Percentiles rank a stretch among this genome's conserved stretches.
Conservation (phyloP, 345 rosid genomes). For the Heritiera littoralis region DNA sequence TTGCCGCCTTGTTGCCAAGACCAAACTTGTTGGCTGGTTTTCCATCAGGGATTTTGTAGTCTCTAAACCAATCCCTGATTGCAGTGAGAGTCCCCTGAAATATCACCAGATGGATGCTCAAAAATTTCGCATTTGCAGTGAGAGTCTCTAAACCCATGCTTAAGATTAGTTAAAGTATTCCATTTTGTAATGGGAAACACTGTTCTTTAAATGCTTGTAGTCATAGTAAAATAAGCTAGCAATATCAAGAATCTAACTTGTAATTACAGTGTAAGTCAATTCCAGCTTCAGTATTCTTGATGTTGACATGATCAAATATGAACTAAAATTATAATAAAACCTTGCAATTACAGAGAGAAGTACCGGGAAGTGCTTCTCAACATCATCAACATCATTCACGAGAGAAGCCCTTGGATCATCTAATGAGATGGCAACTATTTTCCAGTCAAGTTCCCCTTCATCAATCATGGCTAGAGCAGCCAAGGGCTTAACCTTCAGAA, state of each 20-base stretch:
- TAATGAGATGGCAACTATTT: constrained; percentile 85
- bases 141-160: background rate
- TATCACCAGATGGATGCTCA: background rate
- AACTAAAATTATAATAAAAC: background rate
- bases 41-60: constrained; percentile 96
- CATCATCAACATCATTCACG: constrained; percentile 84
- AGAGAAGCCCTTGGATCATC: constrained; percentile 96
- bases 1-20: constrained; percentile 87
- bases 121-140: background rate
- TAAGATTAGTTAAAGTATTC: background rate
- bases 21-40: constrained; percentile 98
- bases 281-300: background rate
- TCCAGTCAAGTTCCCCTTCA: constrained; percentile 99
- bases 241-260: background rate
- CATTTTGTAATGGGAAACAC: background rate
- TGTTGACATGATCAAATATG: background rate
- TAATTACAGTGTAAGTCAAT: background rate
- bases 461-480: constrained; percentile 96
- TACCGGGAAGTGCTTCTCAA: constrained; percentile 93
- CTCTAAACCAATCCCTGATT: constrained; percentile 94
- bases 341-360: constrained; percentile 15
- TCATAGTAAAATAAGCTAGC: background rate
- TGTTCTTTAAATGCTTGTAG: background rate
- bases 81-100: constrained; percentile 86
- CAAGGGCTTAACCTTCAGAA: constrained; percentile 81